A percentile compares a stretch with the other conserved stretches of the same genome.
phyloP scores from a whole-genome alignment of 1,284 basidiomycete genomes.

The Mixia osmundae region DNA sequence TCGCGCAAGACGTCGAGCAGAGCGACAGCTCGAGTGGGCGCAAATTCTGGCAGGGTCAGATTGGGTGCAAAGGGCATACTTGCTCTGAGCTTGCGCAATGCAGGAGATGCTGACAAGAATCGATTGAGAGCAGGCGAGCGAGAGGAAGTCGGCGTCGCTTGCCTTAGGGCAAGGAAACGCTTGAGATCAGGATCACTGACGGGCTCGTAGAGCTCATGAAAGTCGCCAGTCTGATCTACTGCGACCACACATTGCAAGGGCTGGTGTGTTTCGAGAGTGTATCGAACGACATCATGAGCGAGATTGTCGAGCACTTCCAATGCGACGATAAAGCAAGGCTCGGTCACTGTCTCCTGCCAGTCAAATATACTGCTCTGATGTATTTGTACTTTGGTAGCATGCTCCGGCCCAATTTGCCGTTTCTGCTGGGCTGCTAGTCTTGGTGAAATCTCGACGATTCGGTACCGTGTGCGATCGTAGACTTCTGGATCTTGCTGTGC shows the following conservation, averaged over 20 bases:
- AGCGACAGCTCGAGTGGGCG: constrained; percentile 75
- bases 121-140: constrained; percentile 34
- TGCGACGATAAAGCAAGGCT: constrained; percentile 79
- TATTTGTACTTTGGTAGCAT: constrained; percentile 43
- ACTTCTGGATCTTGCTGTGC: constrained; percentile 61
- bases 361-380: constrained; percentile 66
- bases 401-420: constrained; percentile 13
- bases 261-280: constrained; percentile 46
- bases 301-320: constrained; percentile 97
- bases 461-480: constrained; percentile 68
- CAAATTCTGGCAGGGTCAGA: constrained; percentile 64
- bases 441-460: constrained; percentile 78
- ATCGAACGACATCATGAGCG: constrained; percentile 83
- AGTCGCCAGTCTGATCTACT: constrained; percentile 62
- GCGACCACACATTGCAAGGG: constrained; percentile 68
- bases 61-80: constrained; percentile 74
- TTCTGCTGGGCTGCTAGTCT: constrained; percentile 51
- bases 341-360: constrained; percentile 48
- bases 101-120: no score
- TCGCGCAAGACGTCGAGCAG: constrained; percentile 61
- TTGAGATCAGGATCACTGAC: constrained; percentile 62
- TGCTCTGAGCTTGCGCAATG: constrained; percentile 38
- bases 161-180: constrained; percentile 29
- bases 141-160: constrained; percentile 26
- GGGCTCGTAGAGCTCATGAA: constrained; percentile 58